Conservation (phyloP, 768 basidiomycete species). For the Podaxis sp. region DNA sequence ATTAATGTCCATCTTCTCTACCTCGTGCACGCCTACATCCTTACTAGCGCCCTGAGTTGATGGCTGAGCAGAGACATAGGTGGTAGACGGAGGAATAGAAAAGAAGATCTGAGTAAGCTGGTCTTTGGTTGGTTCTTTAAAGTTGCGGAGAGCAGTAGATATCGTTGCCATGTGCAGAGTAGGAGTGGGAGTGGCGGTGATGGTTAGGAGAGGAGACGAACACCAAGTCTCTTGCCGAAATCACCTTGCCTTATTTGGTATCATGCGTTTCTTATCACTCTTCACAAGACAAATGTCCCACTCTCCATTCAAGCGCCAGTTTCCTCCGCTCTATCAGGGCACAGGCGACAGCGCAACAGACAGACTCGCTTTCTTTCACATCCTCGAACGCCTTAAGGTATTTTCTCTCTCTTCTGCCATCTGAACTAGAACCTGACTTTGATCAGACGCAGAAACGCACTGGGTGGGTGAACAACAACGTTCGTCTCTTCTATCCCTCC, state of each 20-base stretch:
- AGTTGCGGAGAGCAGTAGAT: conserved; percentile 84
- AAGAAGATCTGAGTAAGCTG: conserved; percentile 85
- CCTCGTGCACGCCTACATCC: conserved; percentile 33
- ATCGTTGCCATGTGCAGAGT: conserved; percentile 65
- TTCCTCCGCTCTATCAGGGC: conserved; percentile 58
- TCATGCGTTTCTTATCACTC: not conserved
- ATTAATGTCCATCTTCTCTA: conserved; percentile 83
- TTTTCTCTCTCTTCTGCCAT: not conserved
- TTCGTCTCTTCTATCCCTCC: conserved; percentile 28
- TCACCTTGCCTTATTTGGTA: conserved; percentile 7
- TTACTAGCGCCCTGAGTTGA: conserved; percentile 24
- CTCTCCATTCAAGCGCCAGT: conserved; percentile 36
- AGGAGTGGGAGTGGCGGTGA: too few species aligned
- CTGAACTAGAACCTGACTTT: not conserved
- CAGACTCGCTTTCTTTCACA: conserved; percentile 86
- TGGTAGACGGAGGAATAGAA: conserved; percentile 60
- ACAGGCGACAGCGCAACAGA: conserved; percentile 59
- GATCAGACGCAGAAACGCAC: conserved; percentile 89
- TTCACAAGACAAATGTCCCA: not conserved
- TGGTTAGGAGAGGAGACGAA: not conserved
- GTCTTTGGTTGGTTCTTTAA: conserved; percentile 91
- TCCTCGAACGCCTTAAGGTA: conserved; percentile 88
- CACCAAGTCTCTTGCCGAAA: not conserved
- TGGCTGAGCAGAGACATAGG: conserved; percentile 17
- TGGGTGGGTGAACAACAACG: conserved; percentile 89